phyloP scores from a whole-genome alignment of 192 early-diverging fungal genomes.

The Geosiphon pyriformis region DNA sequence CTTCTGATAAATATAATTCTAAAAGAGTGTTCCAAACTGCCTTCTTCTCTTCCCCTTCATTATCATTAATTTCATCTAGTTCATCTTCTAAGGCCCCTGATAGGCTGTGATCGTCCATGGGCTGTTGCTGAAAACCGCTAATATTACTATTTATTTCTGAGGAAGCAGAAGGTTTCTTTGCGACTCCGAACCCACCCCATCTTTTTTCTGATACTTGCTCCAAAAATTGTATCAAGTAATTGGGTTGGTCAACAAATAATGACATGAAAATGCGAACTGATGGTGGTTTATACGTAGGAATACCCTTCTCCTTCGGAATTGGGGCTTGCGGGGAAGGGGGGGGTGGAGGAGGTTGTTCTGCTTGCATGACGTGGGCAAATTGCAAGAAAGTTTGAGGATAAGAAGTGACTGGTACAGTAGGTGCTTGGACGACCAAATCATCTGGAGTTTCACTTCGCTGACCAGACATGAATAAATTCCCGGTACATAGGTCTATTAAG shows the following conservation, averaged over 20 bases:
- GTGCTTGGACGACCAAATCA: background rate
- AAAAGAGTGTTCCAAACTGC: slow-evolving; percentile 88
- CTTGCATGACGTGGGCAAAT: slow-evolving; percentile 20
- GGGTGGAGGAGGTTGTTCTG: slow-evolving; percentile 6
- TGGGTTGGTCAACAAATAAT: slow-evolving; percentile 79
- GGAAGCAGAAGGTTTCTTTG: slow-evolving; percentile 10
- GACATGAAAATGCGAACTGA: slow-evolving; percentile 74
- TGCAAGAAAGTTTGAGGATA: slow-evolving; percentile 31
- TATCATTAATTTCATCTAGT: slow-evolving; percentile 18
- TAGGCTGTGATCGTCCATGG: too few relatives aligned
- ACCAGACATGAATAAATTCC: background rate
- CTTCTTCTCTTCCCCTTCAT: slow-evolving; percentile 54
- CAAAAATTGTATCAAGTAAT: slow-evolving; percentile 75
- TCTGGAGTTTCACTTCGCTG: background rate
- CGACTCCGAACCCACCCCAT: slow-evolving; percentile 43
- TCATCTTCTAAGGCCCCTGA: too few relatives aligned
- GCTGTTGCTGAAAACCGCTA: too few relatives aligned
- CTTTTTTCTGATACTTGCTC: slow-evolving; percentile 77
- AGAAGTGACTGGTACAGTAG: slow-evolving; percentile 4
- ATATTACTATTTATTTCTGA: too few relatives aligned
- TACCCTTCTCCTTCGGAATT: slow-evolving; percentile 15
- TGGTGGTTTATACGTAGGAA: slow-evolving; percentile 39
- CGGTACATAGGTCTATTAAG: slow-evolving; percentile 49
- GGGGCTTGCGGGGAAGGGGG: slow-evolving; percentile 15
- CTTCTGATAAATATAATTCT: slow-evolving; percentile 68